phyloP scores from a whole-genome alignment of 2,329 filamentous ascomycete genomes.

The Neobulgaria alba region DNA sequence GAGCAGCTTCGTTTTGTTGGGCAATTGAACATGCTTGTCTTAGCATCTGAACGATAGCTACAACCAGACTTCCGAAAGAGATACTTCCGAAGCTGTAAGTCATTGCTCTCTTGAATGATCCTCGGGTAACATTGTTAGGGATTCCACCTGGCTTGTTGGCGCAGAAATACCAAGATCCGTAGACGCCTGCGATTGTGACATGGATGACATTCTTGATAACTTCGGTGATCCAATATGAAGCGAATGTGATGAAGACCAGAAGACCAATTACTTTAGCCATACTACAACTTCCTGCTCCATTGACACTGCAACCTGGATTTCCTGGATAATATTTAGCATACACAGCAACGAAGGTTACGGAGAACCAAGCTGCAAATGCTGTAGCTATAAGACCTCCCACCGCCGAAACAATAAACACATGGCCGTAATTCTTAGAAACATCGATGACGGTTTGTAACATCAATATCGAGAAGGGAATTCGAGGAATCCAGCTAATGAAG shows the following conservation, averaged over 20 bases:
- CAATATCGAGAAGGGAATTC: slow-evolving; percentile 84
- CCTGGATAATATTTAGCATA: slow-evolving; percentile 76
- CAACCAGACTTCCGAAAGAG: slow-evolving; percentile 72
- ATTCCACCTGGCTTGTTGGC: slow-evolving; percentile 51
- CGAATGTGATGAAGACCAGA: slow-evolving; percentile 80
- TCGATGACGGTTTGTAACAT: slow-evolving; percentile 85
- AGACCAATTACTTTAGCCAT: slow-evolving; percentile 73
- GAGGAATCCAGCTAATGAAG: slow-evolving; percentile 81
- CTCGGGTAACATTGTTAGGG: slow-evolving; percentile 70
- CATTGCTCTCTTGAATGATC: slow-evolving; percentile 71
- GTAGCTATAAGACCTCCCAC: slow-evolving; percentile 70
- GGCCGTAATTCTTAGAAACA: slow-evolving; percentile 73
- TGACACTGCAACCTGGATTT: slow-evolving; percentile 36
- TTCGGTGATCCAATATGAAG: slow-evolving; percentile 90
- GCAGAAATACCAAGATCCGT: slow-evolving; percentile 89
- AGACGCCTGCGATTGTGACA: slow-evolving; percentile 77
- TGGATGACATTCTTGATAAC: slow-evolving; percentile 93
- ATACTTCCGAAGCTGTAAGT: slow-evolving; percentile 94
- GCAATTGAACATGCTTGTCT: slow-evolving; percentile 77
- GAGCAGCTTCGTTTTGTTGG: slow-evolving; percentile 50
- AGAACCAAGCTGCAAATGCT: slow-evolving; percentile 76
- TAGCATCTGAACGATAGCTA: slow-evolving; percentile 80
- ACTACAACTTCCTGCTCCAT: slow-evolving; percentile 47
- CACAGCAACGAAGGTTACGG: slow-evolving; percentile 75
- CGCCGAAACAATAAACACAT: slow-evolving; percentile 80